phyloP scores from a whole-genome alignment of 2,329 filamentous ascomycete species.

The Verticillium dahliae region DNA sequence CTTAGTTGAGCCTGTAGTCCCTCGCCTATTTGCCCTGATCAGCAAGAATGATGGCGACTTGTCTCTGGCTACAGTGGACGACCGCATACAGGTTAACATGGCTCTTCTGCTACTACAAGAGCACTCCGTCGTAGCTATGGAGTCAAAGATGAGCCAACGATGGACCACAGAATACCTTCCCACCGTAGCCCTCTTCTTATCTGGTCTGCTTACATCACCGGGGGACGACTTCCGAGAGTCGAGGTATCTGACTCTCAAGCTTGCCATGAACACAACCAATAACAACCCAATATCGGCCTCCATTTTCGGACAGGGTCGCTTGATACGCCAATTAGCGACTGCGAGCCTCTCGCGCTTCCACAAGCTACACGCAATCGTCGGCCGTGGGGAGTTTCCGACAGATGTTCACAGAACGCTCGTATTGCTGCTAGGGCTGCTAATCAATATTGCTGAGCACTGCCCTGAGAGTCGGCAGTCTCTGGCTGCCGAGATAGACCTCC shows the following conservation, averaged over 20 bases:
- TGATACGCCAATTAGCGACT: conserved; percentile 41
- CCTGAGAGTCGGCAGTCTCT: conserved; percentile 46
- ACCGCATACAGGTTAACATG: conserved; percentile 10
- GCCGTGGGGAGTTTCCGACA: conserved; percentile 39
- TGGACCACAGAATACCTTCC: conserved; percentile 46
- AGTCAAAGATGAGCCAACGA: conserved; percentile 21
- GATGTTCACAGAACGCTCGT: conserved; percentile 64
- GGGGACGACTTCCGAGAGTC: conserved; percentile 29
- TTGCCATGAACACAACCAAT: conserved; percentile 83
- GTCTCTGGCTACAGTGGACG: neutral
- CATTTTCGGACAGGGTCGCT: conserved; percentile 56
- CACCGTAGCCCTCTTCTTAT: conserved; percentile 41
- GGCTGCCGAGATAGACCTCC: conserved; percentile 22
- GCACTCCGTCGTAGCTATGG: conserved; percentile 41
- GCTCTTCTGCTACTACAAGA: conserved; percentile 46
- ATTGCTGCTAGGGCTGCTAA: conserved; percentile 72
- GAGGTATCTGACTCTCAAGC: conserved; percentile 50
- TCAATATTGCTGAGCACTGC: conserved; percentile 81
- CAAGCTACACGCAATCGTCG: conserved; percentile 38
- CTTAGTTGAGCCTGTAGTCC: conserved; percentile 8
- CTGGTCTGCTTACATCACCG: conserved; percentile 27
- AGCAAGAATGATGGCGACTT: neutral
- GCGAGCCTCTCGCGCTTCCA: conserved; percentile 46
- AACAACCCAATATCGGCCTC: conserved; percentile 65
- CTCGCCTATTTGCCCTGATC: conserved; percentile 13